Evolutionary conservation across 768 basidiomycete genomes (phyloP).

Genomic region (Filobasidium wieringae): DNA sequence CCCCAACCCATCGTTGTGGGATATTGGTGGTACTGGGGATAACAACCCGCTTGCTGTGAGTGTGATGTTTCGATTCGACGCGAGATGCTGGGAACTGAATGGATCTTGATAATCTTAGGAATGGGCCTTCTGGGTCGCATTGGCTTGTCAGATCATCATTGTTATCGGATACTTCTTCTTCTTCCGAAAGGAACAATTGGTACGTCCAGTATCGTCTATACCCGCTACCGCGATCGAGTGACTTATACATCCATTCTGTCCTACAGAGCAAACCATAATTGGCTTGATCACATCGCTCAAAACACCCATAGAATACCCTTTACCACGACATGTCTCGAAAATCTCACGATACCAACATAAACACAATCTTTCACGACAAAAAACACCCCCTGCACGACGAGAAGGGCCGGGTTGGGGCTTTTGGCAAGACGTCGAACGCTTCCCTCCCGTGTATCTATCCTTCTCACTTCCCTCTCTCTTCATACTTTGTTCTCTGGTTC

Average conservation of each 20-base stretch:
- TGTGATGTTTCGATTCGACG: neutral
- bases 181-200: slow-evolving; percentile 86
- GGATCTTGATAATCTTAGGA: slow-evolving; percentile 17
- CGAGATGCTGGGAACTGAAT: neutral
- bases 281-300: neutral
- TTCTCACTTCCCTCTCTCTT: neutral
- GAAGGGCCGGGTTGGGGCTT: no score
- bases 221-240: neutral
- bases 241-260: neutral
- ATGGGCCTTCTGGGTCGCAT: slow-evolving; percentile 70
- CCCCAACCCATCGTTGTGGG: slow-evolving; percentile 84
- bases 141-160: slow-evolving; percentile 52
- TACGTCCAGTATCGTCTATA: neutral
- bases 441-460: no score
- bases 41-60: slow-evolving; percentile 31
- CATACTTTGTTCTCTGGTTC: neutral
- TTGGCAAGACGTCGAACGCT: no score
- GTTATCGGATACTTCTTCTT: slow-evolving; percentile 92
- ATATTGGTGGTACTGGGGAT: slow-evolving; percentile 47
- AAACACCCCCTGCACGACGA: neutral
- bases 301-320: neutral
- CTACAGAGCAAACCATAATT: slow-evolving; percentile 13
- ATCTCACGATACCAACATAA: slow-evolving; percentile 1
- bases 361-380: neutral
- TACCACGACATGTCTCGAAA: neutral